These are phyloP conservation scores for Pythium phragmitis DNA, from an alignment of 352 stramenopile species.

Conservation along the genomic window DNA sequence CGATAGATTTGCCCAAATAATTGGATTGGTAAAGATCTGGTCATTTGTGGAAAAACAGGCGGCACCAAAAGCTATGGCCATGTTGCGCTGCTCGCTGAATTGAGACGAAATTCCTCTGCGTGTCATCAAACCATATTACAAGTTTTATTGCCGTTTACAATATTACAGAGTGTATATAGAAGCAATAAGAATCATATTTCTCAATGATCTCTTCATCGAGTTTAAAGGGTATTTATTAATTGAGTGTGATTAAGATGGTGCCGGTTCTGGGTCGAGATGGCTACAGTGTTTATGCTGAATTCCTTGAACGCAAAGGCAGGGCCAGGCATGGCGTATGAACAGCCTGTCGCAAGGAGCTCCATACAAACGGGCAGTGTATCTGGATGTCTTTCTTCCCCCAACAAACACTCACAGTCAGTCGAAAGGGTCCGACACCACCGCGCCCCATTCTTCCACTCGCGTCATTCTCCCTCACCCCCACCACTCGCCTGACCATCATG, in stretches of 20 bases:
- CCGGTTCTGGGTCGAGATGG: not conserved
- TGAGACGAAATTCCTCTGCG: no score
- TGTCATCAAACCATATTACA: no score
- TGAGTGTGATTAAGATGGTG: no score
- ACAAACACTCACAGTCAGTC: not conserved
- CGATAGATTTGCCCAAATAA: no score
- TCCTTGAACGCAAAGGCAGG: conserved; percentile 12
- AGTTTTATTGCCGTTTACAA: no score
- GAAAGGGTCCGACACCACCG: no score
- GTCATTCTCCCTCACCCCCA: not conserved
- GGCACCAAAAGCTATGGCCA: no score
- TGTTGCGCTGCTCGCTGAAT: no score
- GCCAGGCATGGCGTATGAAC: conserved; percentile 4
- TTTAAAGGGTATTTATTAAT: not conserved
- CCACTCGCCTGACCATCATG: conserved; percentile 5
- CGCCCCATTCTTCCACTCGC: conserved; percentile 5
- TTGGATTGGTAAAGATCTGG: no score
- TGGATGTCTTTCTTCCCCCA: conserved; percentile 6
- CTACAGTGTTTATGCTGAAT: not conserved
- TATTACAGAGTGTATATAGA: no score
- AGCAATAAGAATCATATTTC: no score
- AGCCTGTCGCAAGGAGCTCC: not conserved
- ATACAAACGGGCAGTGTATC: not conserved
- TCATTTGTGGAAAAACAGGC: no score
- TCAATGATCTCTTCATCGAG: not conserved